Evolutionary conservation across 768 basidiomycete species (phyloP).

Genomic region (Boletus rubroflammeus): DNA sequence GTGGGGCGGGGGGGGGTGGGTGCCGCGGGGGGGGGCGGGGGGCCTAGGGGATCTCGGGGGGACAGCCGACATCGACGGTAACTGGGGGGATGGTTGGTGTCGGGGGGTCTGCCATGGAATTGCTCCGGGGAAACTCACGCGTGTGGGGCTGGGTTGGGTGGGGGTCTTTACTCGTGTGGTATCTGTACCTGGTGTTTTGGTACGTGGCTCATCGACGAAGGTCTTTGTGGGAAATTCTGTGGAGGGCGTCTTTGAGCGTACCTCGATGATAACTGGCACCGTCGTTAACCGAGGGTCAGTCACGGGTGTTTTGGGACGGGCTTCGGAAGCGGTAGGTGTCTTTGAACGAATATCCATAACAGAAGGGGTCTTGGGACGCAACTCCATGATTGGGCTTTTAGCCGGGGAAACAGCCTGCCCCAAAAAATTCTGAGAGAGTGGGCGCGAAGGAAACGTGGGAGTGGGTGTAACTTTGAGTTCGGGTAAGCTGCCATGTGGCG

Average conservation of each 20-base stretch:
- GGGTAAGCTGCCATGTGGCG: constrained; percentile 30
- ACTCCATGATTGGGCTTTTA: constrained; percentile 13
- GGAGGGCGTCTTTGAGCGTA: constrained; percentile 19
- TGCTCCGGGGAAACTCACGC: constrained; percentile 13
- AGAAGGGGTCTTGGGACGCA: constrained; percentile 20
- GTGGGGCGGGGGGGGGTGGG: no score
- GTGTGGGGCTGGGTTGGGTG: constrained; percentile 16
- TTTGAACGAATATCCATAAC: constrained; percentile 19
- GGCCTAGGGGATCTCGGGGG: constrained; percentile 17
- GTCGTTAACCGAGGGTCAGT: constrained; percentile 14
- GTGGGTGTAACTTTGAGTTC: constrained; percentile 17
- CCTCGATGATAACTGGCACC: constrained; percentile 7
- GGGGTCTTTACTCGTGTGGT: constrained; percentile 14
- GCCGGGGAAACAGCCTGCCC: constrained; percentile 9
- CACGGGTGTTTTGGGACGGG: constrained; percentile 22
- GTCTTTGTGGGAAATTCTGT: constrained; percentile 11
- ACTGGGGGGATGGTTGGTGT: constrained; percentile 32
- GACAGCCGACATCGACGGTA: constrained; percentile 28
- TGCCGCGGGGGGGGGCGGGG: no score
- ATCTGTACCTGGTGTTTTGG: constrained; percentile 20
- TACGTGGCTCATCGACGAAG: constrained; percentile 18
- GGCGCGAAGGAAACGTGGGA: constrained; percentile 12
- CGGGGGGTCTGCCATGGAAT: constrained; percentile 23
- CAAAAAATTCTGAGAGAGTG: constrained; percentile 21
- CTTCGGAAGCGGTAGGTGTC: constrained; percentile 15